A percentile compares a stretch with the other conserved stretches of the same genome.
Evolutionary conservation across 345 rosid genomes (phyloP).

Genomic region (Ceriops decandra): DNA sequence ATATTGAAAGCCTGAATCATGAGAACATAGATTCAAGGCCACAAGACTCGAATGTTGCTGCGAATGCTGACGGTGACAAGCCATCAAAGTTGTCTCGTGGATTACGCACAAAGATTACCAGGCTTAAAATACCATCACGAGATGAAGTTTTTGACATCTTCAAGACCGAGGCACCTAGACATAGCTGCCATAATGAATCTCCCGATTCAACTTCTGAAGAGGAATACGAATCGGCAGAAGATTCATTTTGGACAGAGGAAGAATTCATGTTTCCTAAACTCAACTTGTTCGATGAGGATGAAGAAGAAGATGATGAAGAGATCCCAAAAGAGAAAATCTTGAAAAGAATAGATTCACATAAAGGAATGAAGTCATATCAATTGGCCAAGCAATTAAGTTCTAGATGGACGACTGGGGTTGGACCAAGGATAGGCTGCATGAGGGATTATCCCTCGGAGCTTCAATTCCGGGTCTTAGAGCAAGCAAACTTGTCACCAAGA

Average conservation of each 20-base stretch:
- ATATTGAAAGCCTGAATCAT: slow-evolving; percentile 11
- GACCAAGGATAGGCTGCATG: slow-evolving; percentile 93
- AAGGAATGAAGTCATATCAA: slow-evolving; percentile 64
- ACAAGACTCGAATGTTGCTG: slow-evolving; percentile 13
- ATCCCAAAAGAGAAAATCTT: slow-evolving; percentile 67
- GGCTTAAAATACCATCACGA: slow-evolving; percentile 36
- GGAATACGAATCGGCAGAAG: slow-evolving; percentile 78
- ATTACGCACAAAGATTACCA: slow-evolving; percentile 33
- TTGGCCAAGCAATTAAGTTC: slow-evolving; percentile 68
- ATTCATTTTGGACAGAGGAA: slow-evolving; percentile 56
- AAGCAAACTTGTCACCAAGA: slow-evolving; percentile 69
- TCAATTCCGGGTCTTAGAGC: slow-evolving; percentile 62
- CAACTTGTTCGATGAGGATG: slow-evolving; percentile 58
- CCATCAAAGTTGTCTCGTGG: slow-evolving; percentile 29
- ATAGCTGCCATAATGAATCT: slow-evolving; percentile 11
- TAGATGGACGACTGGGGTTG: slow-evolving; percentile 90
- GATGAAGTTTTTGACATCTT: slow-evolving; percentile 17
- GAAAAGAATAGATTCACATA: slow-evolving; percentile 75
- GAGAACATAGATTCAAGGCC: slow-evolving; percentile 16
- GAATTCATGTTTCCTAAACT: slow-evolving; percentile 58
- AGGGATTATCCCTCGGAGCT: slow-evolving; percentile 91
- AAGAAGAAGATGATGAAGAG: slow-evolving; percentile 46
- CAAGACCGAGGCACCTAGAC: slow-evolving; percentile 17
- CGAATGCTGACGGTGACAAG: slow-evolving; percentile 19
- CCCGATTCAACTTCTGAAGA: slow-evolving; percentile 39